Evolutionary conservation across 306 rosid species (phyloP).

Genomic region (Mucuna pruriens): DNA sequence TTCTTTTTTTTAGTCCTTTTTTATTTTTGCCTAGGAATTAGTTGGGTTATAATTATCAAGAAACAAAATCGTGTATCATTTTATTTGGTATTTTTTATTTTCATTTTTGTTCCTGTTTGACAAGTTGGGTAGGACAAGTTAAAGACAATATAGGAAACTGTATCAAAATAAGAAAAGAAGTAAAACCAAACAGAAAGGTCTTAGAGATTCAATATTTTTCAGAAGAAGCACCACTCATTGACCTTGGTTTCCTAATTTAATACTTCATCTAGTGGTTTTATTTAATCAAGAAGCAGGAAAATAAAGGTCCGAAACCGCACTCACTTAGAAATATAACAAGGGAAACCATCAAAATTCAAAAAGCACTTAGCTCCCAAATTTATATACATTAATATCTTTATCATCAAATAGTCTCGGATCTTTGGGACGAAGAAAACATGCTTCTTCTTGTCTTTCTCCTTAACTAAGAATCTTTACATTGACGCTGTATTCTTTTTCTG

Average conservation of each 20-base stretch:
- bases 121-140: conserved; percentile 47
- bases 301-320: conserved; percentile 50
- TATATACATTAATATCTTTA: conserved; percentile 51
- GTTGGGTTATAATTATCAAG: conserved; percentile 40
- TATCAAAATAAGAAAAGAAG: conserved; percentile 43
- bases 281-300: conserved; percentile 49
- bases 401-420: conserved; percentile 60
- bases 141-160: conserved; percentile 36
- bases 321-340: conserved; percentile 68
- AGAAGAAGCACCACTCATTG: conserved; percentile 73
- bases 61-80: conserved; percentile 27
- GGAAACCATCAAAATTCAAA: conserved; percentile 78
- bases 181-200: conserved; percentile 50
- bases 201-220: conserved; percentile 45
- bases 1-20: neutral
- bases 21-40: conserved; percentile 24
- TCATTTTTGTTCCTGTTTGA: conserved; percentile 33
- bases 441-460: conserved; percentile 83
- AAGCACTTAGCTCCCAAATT: conserved; percentile 54
- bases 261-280: conserved; percentile 20
- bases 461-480: conserved; percentile 68
- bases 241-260: conserved; percentile 63
- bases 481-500: conserved; percentile 45
- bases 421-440: conserved; percentile 59
- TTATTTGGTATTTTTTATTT: neutral